Conservation (phyloP, 2,329 filamentous ascomycete species). For the Fusarium xyrophilum region DNA sequence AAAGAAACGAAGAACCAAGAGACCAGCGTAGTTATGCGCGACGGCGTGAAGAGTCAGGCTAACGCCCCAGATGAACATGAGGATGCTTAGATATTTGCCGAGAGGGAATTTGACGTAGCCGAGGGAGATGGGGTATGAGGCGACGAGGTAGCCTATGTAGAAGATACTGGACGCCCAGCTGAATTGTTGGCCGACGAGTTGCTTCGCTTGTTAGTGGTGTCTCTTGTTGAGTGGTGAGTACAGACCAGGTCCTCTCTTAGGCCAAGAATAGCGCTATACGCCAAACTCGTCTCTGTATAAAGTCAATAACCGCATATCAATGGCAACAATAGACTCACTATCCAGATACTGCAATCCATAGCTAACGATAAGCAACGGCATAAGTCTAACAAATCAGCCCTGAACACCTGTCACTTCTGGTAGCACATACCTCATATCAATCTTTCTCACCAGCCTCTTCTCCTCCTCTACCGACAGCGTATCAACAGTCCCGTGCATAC, state of each 20-base stretch:
- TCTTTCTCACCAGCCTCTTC: constrained; percentile 11
- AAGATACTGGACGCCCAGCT: constrained; percentile 14
- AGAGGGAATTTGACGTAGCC: constrained; percentile 19
- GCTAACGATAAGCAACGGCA: constrained; percentile 11
- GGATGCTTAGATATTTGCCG: constrained; percentile 5
- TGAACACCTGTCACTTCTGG: too few relatives aligned
- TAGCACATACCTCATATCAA: constrained; percentile 4
- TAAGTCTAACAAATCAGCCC: neutral
- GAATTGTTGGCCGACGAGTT: constrained; percentile 8
- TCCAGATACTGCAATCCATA: constrained; percentile 15
- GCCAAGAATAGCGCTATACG: constrained; percentile 11
- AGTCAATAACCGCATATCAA: neutral
- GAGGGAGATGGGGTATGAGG: constrained; percentile 9
- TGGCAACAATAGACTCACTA: fast-evolving
- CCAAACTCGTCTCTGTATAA: constrained; percentile 1
- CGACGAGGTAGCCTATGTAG: constrained; percentile 17
- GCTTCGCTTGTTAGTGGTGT: neutral
- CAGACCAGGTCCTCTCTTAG: constrained; percentile 2
- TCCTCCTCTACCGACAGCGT: constrained; percentile 2
- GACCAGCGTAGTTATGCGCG: constrained; percentile 1
- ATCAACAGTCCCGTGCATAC: neutral
- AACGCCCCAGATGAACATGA: constrained; percentile 14
- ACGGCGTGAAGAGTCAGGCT: constrained; percentile 1
- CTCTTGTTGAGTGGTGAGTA: fast-evolving
- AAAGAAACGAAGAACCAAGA: constrained; percentile 1